Conservation (phyloP, 108 stramenopile genomes). For the Parmales sp. region DNA sequence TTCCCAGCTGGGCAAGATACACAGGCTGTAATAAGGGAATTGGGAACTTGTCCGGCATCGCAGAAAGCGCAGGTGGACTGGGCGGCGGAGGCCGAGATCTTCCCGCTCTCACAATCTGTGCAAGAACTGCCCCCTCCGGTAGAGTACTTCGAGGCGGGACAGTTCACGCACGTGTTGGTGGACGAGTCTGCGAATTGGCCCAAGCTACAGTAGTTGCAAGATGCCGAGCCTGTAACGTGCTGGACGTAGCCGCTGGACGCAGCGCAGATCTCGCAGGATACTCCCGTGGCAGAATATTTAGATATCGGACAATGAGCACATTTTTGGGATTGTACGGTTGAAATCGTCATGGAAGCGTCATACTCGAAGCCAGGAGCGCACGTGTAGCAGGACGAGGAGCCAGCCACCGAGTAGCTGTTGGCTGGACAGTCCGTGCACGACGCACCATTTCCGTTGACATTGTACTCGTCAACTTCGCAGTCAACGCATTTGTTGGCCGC, state of each 20-base stretch:
- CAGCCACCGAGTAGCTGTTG: too few relatives aligned
- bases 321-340: too few relatives aligned
- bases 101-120: not conserved
- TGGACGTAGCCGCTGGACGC: not conserved
- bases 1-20: not conserved
- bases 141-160: not conserved
- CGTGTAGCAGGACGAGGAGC: too few relatives aligned
- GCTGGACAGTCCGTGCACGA: too few relatives aligned
- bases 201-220: not conserved
- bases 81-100: not conserved
- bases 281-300: too few relatives aligned
- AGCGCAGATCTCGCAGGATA: too few relatives aligned
- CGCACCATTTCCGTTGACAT: too few relatives aligned
- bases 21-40: not conserved
- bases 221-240: not conserved
- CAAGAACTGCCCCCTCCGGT: not conserved
- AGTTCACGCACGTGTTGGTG: not conserved
- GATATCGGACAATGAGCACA: too few relatives aligned
- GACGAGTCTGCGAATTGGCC: not conserved
- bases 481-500: too few relatives aligned
- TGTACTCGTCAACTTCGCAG: too few relatives aligned
- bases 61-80: not conserved
- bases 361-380: too few relatives aligned
- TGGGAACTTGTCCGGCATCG: slow-evolving; percentile 1
- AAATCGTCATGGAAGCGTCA: too few relatives aligned